Evolutionary conservation across 176 grass and related monocot species (phyloP).

Genomic region (Eleusine coracana): DNA sequence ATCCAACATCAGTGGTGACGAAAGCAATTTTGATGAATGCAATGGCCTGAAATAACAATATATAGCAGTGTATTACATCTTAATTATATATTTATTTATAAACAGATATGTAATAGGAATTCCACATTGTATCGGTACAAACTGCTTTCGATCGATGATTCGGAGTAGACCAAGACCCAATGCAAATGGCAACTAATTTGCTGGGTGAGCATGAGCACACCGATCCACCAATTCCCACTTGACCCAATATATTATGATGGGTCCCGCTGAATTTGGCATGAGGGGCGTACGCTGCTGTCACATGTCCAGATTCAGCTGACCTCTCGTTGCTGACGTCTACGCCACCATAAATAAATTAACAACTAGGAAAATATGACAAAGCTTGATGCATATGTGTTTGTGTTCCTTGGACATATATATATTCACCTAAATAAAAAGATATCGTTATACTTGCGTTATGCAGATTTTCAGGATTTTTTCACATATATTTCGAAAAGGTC

Average conservation of each 20-base stretch:
- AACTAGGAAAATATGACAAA: neutral
- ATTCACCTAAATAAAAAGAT: neutral
- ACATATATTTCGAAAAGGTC: neutral
- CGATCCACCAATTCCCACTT: neutral
- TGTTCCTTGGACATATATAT: neutral
- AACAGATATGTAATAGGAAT: neutral
- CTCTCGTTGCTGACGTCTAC: conserved; percentile 13
- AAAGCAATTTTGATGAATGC: neutral
- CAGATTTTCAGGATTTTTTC: neutral
- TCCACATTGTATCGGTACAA: neutral
- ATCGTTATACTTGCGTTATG: neutral
- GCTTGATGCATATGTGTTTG: neutral
- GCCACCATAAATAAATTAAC: neutral
- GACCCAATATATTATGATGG: neutral
- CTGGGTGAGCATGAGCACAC: no score
- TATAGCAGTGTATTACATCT: neutral
- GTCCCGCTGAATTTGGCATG: neutral
- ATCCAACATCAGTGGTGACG: neutral
- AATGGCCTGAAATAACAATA: neutral
- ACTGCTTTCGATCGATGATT: neutral
- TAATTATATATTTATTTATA: neutral
- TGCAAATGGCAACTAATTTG: no score
- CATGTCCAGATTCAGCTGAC: conserved; percentile 36
- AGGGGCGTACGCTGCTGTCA: neutral
- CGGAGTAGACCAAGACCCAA: no score